Base-by-base conservation (phyloP, 2,329 filamentous ascomycete species). In the Pestalotiopsis sp. region DNA sequence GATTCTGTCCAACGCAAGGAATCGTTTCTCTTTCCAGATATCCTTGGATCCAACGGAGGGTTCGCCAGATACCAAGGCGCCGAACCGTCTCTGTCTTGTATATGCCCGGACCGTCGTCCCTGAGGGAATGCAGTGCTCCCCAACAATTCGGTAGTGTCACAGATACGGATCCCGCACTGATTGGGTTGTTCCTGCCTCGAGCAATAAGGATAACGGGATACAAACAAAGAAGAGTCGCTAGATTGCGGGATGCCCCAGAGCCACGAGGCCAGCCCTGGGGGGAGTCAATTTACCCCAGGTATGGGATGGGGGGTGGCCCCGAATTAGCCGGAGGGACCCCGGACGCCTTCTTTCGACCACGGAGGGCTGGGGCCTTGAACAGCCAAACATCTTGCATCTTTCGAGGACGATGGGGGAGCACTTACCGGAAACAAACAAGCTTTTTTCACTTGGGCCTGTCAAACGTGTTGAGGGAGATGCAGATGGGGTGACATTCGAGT, bases 111-210 rank as follows among this genome's bases (percentile, higher is more conserved):
- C 27, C 59, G 59, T 62, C 59, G 31, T 38, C 25, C 59, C 59
- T 62, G 59, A 41, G 27, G 25, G 17, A 17, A 27, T 38, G 17
- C 23, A 13, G 31, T 41, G 45, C n/a, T 58, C 36, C 36, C 63
- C 63, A 65, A 17, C 11, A 36, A 39, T 20, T 55, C 45, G 63
- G 63, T 65, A 65, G 41, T 57, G 39, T 12, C 17, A 65, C 49
- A 55, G 49, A 17, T 4, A 20, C 25, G n/a, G 31, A 23, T 2
- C 11, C 4, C 3, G 36, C 31, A 38, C 17, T 57, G 31, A 38
- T 65, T 58, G 63, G 63, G 14, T 27, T 45, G 63, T 65, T 57
- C 63, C 63, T 65, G 63, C 63, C 49, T 55, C 31, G 11, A 23
- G 27, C 25, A 65, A 58, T 65, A 65, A 12, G 36, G 23, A 57